phyloP scores from a whole-genome alignment of 495 filamentous ascomycete genomes.

The Annulohypoxylon nitens region DNA sequence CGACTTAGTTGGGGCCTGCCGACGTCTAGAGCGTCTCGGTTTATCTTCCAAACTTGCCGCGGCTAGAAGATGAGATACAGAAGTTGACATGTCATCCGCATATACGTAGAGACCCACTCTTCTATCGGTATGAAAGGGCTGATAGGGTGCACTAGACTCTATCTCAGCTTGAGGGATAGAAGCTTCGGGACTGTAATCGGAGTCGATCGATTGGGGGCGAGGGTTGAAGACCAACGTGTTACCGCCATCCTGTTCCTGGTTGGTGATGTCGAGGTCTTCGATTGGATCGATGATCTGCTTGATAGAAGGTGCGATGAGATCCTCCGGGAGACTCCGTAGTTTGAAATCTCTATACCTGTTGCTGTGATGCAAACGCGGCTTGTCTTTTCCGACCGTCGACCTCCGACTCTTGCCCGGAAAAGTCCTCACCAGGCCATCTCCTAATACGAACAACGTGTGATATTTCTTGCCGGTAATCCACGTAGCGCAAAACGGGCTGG shows the following conservation, averaged over 20 bases:
- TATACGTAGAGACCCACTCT: slow-evolving; percentile 79
- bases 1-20: slow-evolving; percentile 24
- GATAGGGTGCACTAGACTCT: slow-evolving; percentile 90
- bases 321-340: slow-evolving; percentile 68
- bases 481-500: slow-evolving; percentile 66
- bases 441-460: slow-evolving; percentile 69
- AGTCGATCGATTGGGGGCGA: slow-evolving; percentile 44
- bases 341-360: slow-evolving; percentile 74
- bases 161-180: slow-evolving; percentile 90
- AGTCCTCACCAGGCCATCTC: slow-evolving; percentile 71
- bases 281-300: slow-evolving; percentile 62
- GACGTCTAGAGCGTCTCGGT: slow-evolving; percentile 35
- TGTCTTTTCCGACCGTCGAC: slow-evolving; percentile 61
- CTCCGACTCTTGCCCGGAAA: slow-evolving; percentile 71
- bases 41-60: slow-evolving; percentile 49
- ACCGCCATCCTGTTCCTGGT: slow-evolving; percentile 58
- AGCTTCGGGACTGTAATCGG: slow-evolving; percentile 58
- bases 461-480: slow-evolving; percentile 68
- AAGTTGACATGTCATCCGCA: slow-evolving; percentile 47
- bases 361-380: slow-evolving; percentile 59
- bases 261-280: slow-evolving; percentile 62
- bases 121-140: slow-evolving; percentile 90
- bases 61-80: slow-evolving; percentile 51
- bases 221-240: slow-evolving; percentile 60
- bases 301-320: slow-evolving; percentile 58